Evolutionary conservation across 768 basidiomycete species (phyloP), one percentile per base, ranked within the genome.

Genomic region (Lepiota venenata): DNA sequence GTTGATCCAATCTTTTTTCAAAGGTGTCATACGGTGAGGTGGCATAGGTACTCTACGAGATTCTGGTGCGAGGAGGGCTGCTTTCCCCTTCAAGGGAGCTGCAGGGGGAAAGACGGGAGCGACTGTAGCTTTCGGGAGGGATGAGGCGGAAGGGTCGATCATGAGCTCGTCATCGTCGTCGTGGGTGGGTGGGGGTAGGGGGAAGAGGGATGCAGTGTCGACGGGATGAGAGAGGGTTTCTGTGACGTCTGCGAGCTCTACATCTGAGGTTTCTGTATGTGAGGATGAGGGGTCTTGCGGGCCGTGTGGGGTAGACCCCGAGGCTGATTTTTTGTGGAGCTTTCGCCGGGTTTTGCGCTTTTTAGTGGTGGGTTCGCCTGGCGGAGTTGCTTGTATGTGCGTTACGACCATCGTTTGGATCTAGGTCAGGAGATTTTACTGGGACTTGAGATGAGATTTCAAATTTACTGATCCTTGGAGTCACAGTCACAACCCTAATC

Each of bases 1-100:
- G 66, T 89, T 91, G 47, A 96, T 78, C 95, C 95, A 98, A 60
- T 97, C 94, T 65, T 89, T 92, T 73, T 97, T 96, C 50, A 98
- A 71, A 2, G 97, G 97, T 9, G 94, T 93, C 92, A 98, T 95
- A 48, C 97, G 84, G 69, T 99, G 97, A 8, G 93, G 93, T 11
- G 97, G 97, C 68, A 99, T 90, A 10, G 91, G 77, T 64, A 99
- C 84, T 50, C 92, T 81, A 66, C 96, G 77, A n/a, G 80, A 84
- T 71, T 98, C 96, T 3, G 90, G 86, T 67, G 87, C 92, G 55
- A 87, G 74, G 9, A 77, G 69, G 0, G 80, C 71, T 54, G 77
- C 76, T 22, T 77, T 75, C 7, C 80, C 82, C 32, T 55, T 55
- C 43, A 80, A 74, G 8, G 84, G 78, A 7, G 84, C 75, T 16